These are phyloP conservation scores for Fusarium sororula DNA, from an alignment of 2,329 filamentous ascomycete species.

Conservation along the genomic window DNA sequence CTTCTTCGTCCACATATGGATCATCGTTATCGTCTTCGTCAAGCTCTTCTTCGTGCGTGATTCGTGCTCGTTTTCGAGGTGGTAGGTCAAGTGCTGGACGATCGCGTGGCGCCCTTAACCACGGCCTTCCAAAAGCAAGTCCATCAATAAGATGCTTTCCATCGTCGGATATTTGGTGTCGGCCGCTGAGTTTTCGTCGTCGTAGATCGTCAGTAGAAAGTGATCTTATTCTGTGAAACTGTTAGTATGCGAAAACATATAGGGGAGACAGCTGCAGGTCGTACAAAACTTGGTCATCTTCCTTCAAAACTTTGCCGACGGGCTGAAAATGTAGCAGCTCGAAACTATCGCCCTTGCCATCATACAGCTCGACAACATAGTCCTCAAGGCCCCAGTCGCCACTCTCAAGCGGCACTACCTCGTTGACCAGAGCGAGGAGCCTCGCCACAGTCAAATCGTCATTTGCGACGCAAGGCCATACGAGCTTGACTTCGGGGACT, in stretches of 20 bases:
- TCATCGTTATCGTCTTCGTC: constrained; percentile 49
- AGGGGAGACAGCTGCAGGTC: constrained; percentile 44
- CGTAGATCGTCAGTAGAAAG: constrained; percentile 79
- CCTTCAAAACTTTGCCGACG: constrained; percentile 74
- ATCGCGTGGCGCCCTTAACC: constrained; percentile 65
- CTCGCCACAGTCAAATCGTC: constrained; percentile 76
- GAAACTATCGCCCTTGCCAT: constrained; percentile 67
- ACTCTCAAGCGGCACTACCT: constrained; percentile 82
- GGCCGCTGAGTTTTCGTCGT: constrained; percentile 76
- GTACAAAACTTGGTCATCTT: constrained; percentile 85
- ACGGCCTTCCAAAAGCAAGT: constrained; percentile 81
- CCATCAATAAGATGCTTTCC: constrained; percentile 88
- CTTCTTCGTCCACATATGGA: constrained; percentile 47
- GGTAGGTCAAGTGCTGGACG: constrained; percentile 77
- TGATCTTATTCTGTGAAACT: constrained; percentile 72
- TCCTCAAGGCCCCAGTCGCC: constrained; percentile 88
- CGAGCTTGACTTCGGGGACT: constrained; percentile 75
- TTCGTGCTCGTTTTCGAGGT: constrained; percentile 73
- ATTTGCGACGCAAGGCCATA: constrained; percentile 71
- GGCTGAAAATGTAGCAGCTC: constrained; percentile 89
- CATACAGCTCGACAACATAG: constrained; percentile 80
- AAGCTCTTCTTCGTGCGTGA: constrained; percentile 56
- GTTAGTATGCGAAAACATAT: constrained; percentile 2
- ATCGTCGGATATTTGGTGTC: constrained; percentile 81
- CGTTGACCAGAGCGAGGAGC: constrained; percentile 81